Evolutionary conservation across 176 grass and related monocot genomes (phyloP).

Genomic region (Elymus sibiricus): DNA sequence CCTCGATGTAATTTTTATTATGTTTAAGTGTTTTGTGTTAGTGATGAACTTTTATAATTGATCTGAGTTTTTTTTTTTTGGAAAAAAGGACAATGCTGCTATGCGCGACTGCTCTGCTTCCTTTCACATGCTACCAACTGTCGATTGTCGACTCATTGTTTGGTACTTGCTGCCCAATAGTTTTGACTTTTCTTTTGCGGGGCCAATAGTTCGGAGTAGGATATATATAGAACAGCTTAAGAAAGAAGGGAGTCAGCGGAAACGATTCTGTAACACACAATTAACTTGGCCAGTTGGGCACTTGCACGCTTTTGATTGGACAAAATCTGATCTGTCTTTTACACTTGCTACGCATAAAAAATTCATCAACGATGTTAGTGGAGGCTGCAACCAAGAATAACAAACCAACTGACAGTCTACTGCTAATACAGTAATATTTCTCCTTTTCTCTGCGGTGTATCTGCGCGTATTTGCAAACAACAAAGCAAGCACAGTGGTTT

Average conservation of each 20-base stretch:
- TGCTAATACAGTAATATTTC: background rate
- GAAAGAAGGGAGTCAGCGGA: slow-evolving; percentile 10
- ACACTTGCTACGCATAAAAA: background rate
- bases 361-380: background rate
- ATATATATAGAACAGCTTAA: background rate
- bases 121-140: background rate
- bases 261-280: slow-evolving; percentile 17
- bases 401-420: slow-evolving; percentile 9
- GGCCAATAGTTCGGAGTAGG: background rate
- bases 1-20: no score
- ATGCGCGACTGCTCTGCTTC: background rate
- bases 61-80: no score
- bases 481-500: background rate
- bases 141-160: background rate
- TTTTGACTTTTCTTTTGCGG: background rate
- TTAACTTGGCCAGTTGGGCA: slow-evolving; percentile 8
- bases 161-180: background rate
- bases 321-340: slow-evolving; percentile 22
- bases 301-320: slow-evolving; percentile 36
- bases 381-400: slow-evolving; percentile 31
- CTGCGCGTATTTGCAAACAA: slow-evolving; percentile 22
- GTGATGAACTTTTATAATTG: no score
- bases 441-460: background rate
- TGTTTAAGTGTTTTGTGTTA: no score
- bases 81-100: no score